phyloP scores from a whole-genome alignment of 108 stramenopile species.

The Discostella stelligeroides region DNA sequence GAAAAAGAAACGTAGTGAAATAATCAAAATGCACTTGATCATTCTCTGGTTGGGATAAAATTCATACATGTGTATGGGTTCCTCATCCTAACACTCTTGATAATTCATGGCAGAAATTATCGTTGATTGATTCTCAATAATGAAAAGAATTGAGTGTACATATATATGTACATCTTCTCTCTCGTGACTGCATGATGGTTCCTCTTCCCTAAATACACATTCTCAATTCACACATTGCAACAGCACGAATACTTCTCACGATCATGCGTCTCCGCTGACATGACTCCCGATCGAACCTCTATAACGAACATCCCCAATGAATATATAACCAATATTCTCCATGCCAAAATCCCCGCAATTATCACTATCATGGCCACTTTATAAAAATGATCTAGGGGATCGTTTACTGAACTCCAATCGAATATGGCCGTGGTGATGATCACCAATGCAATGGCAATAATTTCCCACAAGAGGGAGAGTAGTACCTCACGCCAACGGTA shows the following conservation, averaged over 20 bases:
- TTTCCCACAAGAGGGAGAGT: slow-evolving; percentile 11
- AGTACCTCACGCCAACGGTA: slow-evolving; percentile 11
- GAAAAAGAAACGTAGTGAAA: too few species aligned
- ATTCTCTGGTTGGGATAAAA: too few species aligned
- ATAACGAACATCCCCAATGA: neutral
- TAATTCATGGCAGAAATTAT: too few species aligned
- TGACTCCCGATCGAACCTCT: slow-evolving; percentile 19
- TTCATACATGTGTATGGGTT: too few species aligned
- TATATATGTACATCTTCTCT: too few species aligned
- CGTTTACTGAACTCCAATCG: neutral
- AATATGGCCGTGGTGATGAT: neutral
- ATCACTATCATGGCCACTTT: neutral
- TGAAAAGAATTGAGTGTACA: too few species aligned
- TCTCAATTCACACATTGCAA: too few species aligned
- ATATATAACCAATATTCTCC: slow-evolving; percentile 1
- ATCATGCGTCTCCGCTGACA: slow-evolving; percentile 14
- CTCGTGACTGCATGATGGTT: too few species aligned
- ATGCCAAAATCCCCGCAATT: neutral
- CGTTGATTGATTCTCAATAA: too few species aligned
- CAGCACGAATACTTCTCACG: slow-evolving; percentile 11
- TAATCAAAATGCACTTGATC: too few species aligned
- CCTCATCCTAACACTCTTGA: too few species aligned
- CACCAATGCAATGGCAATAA: neutral
- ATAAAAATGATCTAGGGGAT: neutral
- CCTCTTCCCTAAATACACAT: too few species aligned